A percentile compares a stretch with the other conserved stretches of the same genome.
These are phyloP conservation scores for Candida sp. DNA, from an alignment of 1,139 yeast genomes.

Conservation along the genomic window DNA sequence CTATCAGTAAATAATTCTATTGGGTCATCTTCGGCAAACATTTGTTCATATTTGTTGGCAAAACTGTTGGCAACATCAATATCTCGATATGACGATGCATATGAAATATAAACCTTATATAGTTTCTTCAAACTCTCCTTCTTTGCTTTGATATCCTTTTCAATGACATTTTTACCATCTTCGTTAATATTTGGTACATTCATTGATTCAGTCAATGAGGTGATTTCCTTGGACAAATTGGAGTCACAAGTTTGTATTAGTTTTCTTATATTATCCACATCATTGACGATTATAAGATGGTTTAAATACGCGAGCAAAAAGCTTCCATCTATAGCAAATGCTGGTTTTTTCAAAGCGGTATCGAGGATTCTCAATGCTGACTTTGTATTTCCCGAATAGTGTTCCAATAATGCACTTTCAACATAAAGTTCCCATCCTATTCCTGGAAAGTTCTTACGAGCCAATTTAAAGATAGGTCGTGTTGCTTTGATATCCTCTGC, in stretches of 20 bases:
- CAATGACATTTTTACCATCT: slow-evolving; percentile 16
- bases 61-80: slow-evolving; percentile 63
- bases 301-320: slow-evolving; percentile 70
- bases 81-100: slow-evolving; percentile 53
- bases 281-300: slow-evolving; percentile 69
- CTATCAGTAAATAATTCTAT: slow-evolving; percentile 41
- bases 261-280: slow-evolving; percentile 79
- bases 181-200: slow-evolving; percentile 17
- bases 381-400: slow-evolving; percentile 59
- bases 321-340: slow-evolving; percentile 53
- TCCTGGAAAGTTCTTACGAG: slow-evolving; percentile 44
- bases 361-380: slow-evolving; percentile 80
- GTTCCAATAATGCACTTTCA: slow-evolving; percentile 83
- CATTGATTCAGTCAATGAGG: slow-evolving; percentile 16
- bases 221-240: slow-evolving; percentile 34
- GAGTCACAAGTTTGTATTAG: slow-evolving; percentile 62
- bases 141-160: slow-evolving; percentile 18
- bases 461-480: slow-evolving; percentile 61
- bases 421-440: slow-evolving; percentile 75
- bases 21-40: slow-evolving; percentile 60
- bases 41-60: slow-evolving; percentile 62
- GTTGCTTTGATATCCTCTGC: slow-evolving; percentile 70
- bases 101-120: slow-evolving; percentile 23
- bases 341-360: slow-evolving; percentile 57
- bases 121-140: slow-evolving; percentile 21